Evolutionary conservation across 2,329 filamentous ascomycete genomes (phyloP).

Genomic region (Botrytis hyacinthi): DNA sequence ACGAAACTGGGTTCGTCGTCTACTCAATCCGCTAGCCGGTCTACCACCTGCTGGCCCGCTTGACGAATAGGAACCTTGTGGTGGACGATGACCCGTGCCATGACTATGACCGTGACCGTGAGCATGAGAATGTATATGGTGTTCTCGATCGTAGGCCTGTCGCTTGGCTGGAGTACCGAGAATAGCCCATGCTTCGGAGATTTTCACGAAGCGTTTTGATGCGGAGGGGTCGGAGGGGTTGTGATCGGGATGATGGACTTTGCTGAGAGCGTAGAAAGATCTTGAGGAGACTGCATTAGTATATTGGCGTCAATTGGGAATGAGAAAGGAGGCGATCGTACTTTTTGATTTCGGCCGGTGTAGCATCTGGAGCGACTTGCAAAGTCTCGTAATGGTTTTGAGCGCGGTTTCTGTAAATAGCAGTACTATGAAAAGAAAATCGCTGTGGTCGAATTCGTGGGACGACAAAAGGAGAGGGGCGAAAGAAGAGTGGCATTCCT

Average conservation of each 20-base stretch:
- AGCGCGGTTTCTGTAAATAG: slow-evolving; percentile 36
- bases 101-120: neutral
- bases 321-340: slow-evolving; percentile 39
- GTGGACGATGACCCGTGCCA: slow-evolving; percentile 29
- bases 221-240: slow-evolving; percentile 75
- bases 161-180: slow-evolving; percentile 74
- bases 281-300: slow-evolving; percentile 40
- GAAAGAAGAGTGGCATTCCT: slow-evolving; percentile 57
- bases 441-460: slow-evolving; percentile 25
- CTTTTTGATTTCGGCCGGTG: slow-evolving; percentile 81
- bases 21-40: slow-evolving; percentile 76
- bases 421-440: slow-evolving; percentile 50
- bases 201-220: slow-evolving; percentile 72
- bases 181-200: slow-evolving; percentile 79
- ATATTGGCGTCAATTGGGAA: neutral
- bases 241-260: slow-evolving; percentile 87
- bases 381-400: slow-evolving; percentile 80
- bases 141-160: slow-evolving; percentile 74
- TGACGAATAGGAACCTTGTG: slow-evolving; percentile 54
- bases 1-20: slow-evolving; percentile 70
- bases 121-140: slow-evolving; percentile 20
- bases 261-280: slow-evolving; percentile 88
- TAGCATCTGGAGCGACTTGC: slow-evolving; percentile 66
- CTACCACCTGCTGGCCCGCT: slow-evolving; percentile 67
- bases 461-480: slow-evolving; percentile 24